Percentiles rank a stretch among this genome's conserved stretches.
Conservation (phyloP, 331 rosid genomes). For the Acacia pycnantha region DNA sequence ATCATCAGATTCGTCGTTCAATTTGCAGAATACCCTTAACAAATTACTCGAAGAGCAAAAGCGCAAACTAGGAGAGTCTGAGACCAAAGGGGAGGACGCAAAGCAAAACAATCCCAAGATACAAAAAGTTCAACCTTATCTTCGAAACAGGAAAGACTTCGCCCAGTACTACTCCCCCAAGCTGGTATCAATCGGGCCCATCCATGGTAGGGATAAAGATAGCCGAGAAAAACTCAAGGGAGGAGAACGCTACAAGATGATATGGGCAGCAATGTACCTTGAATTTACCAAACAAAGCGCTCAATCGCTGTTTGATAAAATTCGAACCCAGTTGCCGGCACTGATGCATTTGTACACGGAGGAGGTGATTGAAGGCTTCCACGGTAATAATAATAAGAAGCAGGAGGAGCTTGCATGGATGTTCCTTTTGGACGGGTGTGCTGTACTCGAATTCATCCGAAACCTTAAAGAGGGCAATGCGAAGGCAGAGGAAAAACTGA, state of each 20-base stretch:
- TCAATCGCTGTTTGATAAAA: background rate
- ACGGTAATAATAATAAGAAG: too few relatives aligned
- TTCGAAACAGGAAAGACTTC: background rate
- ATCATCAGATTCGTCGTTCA: background rate
- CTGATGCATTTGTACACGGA: background rate
- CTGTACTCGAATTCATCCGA: constrained; percentile 11
- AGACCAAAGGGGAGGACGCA: background rate
- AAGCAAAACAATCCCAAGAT: background rate
- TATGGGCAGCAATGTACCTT: constrained; percentile 22
- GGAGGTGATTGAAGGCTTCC: background rate
- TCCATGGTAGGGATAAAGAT: background rate
- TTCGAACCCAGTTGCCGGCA: background rate
- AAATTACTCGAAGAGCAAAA: background rate
- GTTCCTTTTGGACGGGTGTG: constrained; percentile 32
- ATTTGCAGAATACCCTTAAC: background rate
- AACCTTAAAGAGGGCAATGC: background rate
- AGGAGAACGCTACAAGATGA: constrained; percentile 23
- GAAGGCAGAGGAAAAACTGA: rapidly evolving
- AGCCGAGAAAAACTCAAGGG: background rate
- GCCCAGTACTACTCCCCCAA: constrained; percentile 16
- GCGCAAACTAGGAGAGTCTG: background rate
- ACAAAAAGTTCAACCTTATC: background rate
- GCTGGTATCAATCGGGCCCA: constrained; percentile 27
- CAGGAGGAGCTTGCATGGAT: constrained; percentile 6
- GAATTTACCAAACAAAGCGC: background rate